These are phyloP conservation scores for Rosa hybrid DNA, from an alignment of 331 rosid genomes.

Conservation along the genomic window DNA sequence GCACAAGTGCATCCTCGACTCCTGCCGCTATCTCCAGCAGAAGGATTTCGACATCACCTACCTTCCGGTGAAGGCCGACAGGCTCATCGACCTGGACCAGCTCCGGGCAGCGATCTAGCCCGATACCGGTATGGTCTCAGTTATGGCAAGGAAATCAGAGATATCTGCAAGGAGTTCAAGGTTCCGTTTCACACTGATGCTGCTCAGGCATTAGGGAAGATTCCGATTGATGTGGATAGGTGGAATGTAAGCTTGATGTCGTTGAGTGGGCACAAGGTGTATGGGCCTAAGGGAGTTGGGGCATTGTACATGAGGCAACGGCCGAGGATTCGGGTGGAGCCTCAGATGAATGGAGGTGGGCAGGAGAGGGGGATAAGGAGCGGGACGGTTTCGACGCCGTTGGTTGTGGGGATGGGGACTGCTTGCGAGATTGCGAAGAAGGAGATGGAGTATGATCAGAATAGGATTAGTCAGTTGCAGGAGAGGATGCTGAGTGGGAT, in stretches of 20 bases:
- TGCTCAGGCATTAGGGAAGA: conserved; percentile 94
- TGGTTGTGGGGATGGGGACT: conserved; percentile 91
- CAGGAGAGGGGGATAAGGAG: conserved; percentile 95
- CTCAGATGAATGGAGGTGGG: conserved; percentile 96
- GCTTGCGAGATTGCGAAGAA: conserved; percentile 80
- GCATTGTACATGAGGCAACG: conserved; percentile 80
- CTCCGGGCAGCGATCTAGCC: conserved; percentile 72
- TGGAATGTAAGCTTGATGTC: conserved; percentile 98
- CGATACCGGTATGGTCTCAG: conserved; percentile 83
- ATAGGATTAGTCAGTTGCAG: conserved; percentile 55
- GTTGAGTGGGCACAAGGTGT: conserved; percentile 84
- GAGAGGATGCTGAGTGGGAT: conserved; percentile 69
- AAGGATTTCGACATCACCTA: conserved; percentile 81
- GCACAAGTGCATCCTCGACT: conserved; percentile 92
- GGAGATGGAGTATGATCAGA: conserved; percentile 85
- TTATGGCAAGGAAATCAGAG: conserved; percentile 87
- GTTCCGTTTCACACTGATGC: conserved; percentile 90
- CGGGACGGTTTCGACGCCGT: conserved; percentile 87
- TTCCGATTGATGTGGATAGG: conserved; percentile 70
- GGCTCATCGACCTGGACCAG: conserved; percentile 68
- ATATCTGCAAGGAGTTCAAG: conserved; percentile 69
- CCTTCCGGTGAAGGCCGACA: conserved; percentile 69
- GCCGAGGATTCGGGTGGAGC: conserved; percentile 92
- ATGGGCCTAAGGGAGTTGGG: conserved; percentile 86
- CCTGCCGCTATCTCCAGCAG: conserved; percentile 86